Base-by-base conservation (phyloP, 805 yeast species). In the Metschnikowia shivogae region DNA sequence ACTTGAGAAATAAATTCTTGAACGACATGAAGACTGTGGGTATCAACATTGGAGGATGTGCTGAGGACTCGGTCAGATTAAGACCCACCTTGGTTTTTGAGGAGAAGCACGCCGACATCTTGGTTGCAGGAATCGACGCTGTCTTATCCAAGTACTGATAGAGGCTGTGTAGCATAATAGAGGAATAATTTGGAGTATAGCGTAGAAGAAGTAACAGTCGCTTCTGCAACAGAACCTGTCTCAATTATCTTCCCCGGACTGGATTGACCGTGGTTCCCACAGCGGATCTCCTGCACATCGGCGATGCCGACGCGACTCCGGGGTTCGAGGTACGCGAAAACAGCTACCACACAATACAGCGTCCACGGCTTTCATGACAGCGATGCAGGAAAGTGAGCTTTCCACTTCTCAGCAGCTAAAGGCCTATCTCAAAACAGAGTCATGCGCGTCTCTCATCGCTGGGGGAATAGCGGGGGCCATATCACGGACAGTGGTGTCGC, bases 401-500 rank as follows among this genome's bases (percentile, higher is more conserved):
- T 29, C 40, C 7, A 14, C 19, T 8, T 28, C 19, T 20, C 33
- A 37, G 6, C 34, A 37, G 40, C 40, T 37, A 37, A 37, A 37
- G 19, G 33, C 40, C 3, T 37, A 37, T 43, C 43, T 69, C 35
- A 74, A 73, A 47, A 62, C 64, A 17, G 86, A 81, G 43, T 74
- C 82, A 13, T 76, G 77, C 28, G 73, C 89, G 2, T 80, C 89
- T 3, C 73, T 86, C 32, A 47, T 84, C 7, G 76, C 87, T 5
- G 95, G 95, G 12, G 93, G 93, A 6, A 56, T 81, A 7, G 92
- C 76, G 3, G 95, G 95, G 13, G 89, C 89, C 0, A 70, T 84
- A 0, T 86, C 96, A 1, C 73, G 98, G 44, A 92, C 98, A 0
- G 88, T 86, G 1, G 97, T 90, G 5, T 87, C 97, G 10, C 99